Conservation (phyloP, 306 rosid species). For the Oxytropis ochrocephala region DNA sequence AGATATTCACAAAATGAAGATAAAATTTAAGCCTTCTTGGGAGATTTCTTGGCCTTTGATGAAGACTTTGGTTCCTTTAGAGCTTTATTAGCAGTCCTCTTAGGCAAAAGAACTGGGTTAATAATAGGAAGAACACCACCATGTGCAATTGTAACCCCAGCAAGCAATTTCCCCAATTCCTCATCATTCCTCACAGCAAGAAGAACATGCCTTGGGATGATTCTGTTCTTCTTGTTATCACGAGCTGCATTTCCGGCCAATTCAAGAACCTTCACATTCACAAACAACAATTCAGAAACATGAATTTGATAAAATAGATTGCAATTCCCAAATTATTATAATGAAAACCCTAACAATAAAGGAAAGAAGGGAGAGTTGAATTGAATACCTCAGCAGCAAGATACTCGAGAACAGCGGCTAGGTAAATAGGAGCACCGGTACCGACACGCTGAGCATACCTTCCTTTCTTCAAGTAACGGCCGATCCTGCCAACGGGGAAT, state of each 20-base stretch:
- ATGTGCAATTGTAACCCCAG: slow-evolving; percentile 72
- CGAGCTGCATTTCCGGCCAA: slow-evolving; percentile 89
- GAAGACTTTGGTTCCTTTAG: slow-evolving; percentile 54
- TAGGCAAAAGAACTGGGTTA: slow-evolving; percentile 60
- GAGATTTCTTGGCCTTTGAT: slow-evolving; percentile 56
- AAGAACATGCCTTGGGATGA: slow-evolving; percentile 64
- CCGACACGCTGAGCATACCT: slow-evolving; percentile 57
- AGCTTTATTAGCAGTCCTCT: slow-evolving; percentile 40
- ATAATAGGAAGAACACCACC: slow-evolving; percentile 81
- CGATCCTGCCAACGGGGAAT: slow-evolving; percentile 65
- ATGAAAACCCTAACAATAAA: not conserved
- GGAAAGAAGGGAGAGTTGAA: not conserved
- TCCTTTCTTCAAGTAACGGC: slow-evolving; percentile 53
- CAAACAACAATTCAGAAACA: no score
- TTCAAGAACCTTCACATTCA: slow-evolving; percentile 51
- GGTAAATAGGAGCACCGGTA: slow-evolving; percentile 51
- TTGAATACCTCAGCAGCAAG: slow-evolving; percentile 52
- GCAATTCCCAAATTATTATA: no score
- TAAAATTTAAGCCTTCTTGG: slow-evolving; percentile 43
- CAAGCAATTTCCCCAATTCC: slow-evolving; percentile 68
- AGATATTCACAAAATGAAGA: slow-evolving; percentile 22
- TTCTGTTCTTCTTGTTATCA: slow-evolving; percentile 76
- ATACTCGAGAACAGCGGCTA: slow-evolving; percentile 60
- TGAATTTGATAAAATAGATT: no score
- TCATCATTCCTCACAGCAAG: slow-evolving; percentile 75